Conservation (phyloP, 2,329 filamentous ascomycete genomes). For the Penicillium sp. region DNA sequence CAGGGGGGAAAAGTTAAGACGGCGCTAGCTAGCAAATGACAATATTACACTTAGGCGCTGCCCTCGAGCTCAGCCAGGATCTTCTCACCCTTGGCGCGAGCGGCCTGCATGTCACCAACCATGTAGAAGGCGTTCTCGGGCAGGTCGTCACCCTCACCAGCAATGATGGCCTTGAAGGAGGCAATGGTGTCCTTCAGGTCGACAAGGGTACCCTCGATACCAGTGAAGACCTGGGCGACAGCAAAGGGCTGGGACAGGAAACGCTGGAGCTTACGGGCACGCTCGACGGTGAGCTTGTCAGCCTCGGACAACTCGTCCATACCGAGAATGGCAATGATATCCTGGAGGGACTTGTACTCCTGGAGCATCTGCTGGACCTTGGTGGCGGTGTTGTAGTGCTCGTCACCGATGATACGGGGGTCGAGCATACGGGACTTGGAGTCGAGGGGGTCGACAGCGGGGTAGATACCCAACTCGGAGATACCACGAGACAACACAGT, state of each 20-base stretch:
- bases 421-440: slow-evolving; percentile 99
- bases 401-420: slow-evolving; percentile 95
- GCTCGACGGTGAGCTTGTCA: slow-evolving; percentile 99
- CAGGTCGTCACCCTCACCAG: slow-evolving; percentile 91
- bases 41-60: slow-evolving; percentile 51
- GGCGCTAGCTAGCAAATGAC: slow-evolving; percentile 40
- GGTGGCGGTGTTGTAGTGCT: slow-evolving; percentile 94
- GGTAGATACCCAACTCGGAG: slow-evolving; percentile 99
- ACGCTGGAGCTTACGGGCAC: slow-evolving; percentile 99
- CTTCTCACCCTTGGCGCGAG: slow-evolving; percentile 98
- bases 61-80: slow-evolving; percentile 91
- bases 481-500: slow-evolving; percentile 99
- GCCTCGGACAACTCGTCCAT: slow-evolving; percentile 99
- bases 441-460: slow-evolving; percentile 98
- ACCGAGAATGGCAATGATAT: slow-evolving; percentile 99
- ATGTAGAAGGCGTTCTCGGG: slow-evolving; percentile 96
- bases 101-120: slow-evolving; percentile 94
- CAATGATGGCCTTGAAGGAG: slow-evolving; percentile 96
- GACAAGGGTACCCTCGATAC: slow-evolving; percentile 95
- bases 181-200: slow-evolving; percentile 98
- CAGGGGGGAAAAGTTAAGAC: slow-evolving; percentile 24
- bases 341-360: slow-evolving; percentile 99
- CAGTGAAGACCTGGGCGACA: slow-evolving; percentile 69
- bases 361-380: slow-evolving; percentile 99
- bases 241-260: slow-evolving; percentile 99